Conservation (phyloP, 164 flowering plant species). For the Stephania yunnanensis region DNA sequence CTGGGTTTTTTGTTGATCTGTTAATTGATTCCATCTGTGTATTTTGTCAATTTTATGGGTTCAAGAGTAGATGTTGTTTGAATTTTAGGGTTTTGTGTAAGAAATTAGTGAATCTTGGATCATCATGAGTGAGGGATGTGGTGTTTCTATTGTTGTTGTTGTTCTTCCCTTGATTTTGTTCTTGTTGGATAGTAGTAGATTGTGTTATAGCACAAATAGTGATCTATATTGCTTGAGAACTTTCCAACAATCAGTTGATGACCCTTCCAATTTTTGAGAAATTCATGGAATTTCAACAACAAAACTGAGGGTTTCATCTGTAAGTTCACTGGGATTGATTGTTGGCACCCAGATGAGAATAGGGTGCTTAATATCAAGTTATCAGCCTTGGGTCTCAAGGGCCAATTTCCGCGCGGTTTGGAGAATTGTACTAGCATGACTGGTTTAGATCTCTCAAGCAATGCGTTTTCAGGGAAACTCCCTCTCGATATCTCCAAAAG, state of each 20-base stretch:
- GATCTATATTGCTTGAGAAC: slow-evolving; percentile 54
- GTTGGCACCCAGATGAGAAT: slow-evolving; percentile 78
- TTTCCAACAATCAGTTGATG: slow-evolving; percentile 40
- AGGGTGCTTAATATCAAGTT: slow-evolving; percentile 56
- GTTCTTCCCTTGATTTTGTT: slow-evolving; percentile 14
- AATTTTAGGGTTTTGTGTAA: neutral
- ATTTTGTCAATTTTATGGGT: neutral
- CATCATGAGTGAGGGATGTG: slow-evolving; percentile 13
- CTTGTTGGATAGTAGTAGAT: slow-evolving; percentile 14
- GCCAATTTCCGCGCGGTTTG: slow-evolving; percentile 59
- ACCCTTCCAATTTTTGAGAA: slow-evolving; percentile 36
- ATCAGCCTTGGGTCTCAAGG: slow-evolving; percentile 52
- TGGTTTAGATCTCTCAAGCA: slow-evolving; percentile 67
- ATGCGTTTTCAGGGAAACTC: slow-evolving; percentile 45
- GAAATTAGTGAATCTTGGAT: neutral
- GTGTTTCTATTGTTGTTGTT: slow-evolving; percentile 3
- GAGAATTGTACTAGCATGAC: slow-evolving; percentile 54
- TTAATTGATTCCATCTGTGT: neutral
- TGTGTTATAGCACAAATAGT: slow-evolving; percentile 23
- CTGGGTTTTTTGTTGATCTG: neutral
- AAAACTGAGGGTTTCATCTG: slow-evolving; percentile 60
- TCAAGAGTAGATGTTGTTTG: neutral
- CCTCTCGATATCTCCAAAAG: slow-evolving; percentile 39
- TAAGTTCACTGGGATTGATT: slow-evolving; percentile 55
- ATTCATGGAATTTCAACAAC: slow-evolving; percentile 54